Conservation (phyloP, 257 asterid species). For the Cynanchum wilfordii region DNA sequence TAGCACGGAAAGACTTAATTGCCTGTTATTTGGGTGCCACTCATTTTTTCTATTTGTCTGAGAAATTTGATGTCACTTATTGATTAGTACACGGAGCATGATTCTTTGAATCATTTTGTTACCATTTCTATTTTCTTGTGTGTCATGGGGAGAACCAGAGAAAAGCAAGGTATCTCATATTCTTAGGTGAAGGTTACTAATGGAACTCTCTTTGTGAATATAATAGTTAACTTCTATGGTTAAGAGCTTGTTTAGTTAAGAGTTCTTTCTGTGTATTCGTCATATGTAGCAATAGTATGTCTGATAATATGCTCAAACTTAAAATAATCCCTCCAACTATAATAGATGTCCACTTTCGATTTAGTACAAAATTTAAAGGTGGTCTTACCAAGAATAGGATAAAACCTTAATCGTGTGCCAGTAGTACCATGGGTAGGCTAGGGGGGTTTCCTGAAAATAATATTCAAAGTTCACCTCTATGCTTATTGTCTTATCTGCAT, state of each 20-base stretch:
- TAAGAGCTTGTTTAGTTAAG: not conserved
- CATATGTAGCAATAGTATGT: not conserved
- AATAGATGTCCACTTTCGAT: no score
- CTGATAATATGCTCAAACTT: not conserved
- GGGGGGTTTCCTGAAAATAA: not conserved
- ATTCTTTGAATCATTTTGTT: not conserved
- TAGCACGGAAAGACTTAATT: not conserved
- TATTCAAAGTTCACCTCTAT: not conserved
- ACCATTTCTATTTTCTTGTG: not conserved
- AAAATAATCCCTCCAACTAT: not conserved
- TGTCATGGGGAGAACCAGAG: not conserved
- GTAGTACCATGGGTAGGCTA: not conserved
- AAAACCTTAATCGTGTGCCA: not conserved
- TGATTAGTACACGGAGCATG: not conserved
- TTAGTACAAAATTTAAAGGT: no score
- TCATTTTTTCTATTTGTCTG: not conserved
- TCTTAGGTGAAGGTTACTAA: not conserved
- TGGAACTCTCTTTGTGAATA: not conserved
- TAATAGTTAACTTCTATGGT: not conserved
- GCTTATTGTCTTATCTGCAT: not conserved
- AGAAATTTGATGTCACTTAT: not conserved
- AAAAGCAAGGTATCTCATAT: not conserved
- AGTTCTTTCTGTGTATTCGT: not conserved
- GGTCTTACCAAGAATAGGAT: not conserved
- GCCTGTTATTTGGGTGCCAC: not conserved